Percentiles rank a stretch among this genome's conserved stretches.
Conservation (phyloP, 306 rosid genomes). For the Corylus americana region DNA sequence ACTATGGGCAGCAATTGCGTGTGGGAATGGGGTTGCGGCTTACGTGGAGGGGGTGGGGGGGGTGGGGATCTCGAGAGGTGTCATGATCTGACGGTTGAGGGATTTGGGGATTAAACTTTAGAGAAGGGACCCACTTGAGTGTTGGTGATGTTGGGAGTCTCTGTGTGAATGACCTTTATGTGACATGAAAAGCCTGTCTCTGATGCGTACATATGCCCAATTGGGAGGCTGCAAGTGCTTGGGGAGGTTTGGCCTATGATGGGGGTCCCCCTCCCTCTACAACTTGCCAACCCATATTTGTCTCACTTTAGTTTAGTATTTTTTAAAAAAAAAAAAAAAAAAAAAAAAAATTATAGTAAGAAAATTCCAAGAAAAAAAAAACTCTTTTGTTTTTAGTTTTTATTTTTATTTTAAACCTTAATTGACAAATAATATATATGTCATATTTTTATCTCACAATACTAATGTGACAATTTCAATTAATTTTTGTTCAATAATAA, state of each 20-base stretch:
- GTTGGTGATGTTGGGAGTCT: background rate
- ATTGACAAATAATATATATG: too few species aligned
- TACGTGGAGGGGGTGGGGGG: constrained; percentile 11
- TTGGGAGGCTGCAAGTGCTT: background rate
- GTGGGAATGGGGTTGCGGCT: constrained; percentile 16
- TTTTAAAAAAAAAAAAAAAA: background rate
- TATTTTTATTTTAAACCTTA: too few species aligned
- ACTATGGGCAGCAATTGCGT: constrained; percentile 36
- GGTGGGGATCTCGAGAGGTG: constrained; percentile 37
- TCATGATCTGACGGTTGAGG: constrained; percentile 26
- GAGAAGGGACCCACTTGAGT: background rate
- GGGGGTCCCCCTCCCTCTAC: background rate
- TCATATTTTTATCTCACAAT: too few species aligned
- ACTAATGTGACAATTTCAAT: too few species aligned
- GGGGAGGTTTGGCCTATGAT: background rate
- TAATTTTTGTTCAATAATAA: too few species aligned
- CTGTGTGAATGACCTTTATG: background rate
- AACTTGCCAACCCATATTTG: background rate
- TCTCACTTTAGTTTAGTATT: background rate
- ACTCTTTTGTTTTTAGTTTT: too few species aligned
- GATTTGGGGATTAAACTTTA: background rate
- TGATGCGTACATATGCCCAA: background rate
- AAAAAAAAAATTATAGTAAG: too few species aligned
- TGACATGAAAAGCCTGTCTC: background rate
- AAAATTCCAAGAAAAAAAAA: too few species aligned